Percentiles rank a stretch among this genome's conserved stretches.
phyloP scores from a whole-genome alignment of 352 stramenopile genomes.

The Globisporangium spinosum region DNA sequence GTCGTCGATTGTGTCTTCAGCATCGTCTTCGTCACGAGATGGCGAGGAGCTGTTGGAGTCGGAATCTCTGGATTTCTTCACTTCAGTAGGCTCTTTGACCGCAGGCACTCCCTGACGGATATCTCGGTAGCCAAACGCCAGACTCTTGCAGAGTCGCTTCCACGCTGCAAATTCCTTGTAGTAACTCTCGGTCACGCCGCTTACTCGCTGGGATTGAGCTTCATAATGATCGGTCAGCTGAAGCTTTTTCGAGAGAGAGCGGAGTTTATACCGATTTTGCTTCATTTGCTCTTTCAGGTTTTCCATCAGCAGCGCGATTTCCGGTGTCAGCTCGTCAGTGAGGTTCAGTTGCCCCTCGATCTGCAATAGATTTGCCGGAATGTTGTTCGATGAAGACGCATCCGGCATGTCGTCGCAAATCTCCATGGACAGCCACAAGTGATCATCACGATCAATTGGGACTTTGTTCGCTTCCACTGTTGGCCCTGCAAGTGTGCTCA shows the following conservation, averaged over 20 bases:
- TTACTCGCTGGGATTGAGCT: constrained; percentile 15
- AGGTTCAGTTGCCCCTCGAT: background rate
- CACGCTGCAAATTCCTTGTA: constrained; percentile 75
- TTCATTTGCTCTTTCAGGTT: constrained; percentile 71
- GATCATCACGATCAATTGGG: constrained; percentile 26
- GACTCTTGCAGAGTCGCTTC: constrained; percentile 69
- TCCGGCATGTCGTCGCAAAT: constrained; percentile 19
- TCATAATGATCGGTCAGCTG: constrained; percentile 24
- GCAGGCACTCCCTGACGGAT: constrained; percentile 12
- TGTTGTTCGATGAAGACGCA: background rate
- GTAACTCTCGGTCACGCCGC: constrained; percentile 43
- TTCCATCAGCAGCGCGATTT: constrained; percentile 76
- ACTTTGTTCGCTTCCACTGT: constrained; percentile 45
- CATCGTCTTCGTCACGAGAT: constrained; percentile 25
- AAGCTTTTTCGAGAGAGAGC: constrained; percentile 45
- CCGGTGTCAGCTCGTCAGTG: constrained; percentile 65
- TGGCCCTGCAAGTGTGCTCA: constrained; percentile 44
- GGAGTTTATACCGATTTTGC: constrained; percentile 62
- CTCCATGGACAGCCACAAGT: constrained; percentile 62
- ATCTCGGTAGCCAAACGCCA: constrained; percentile 59
- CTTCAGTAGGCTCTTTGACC: constrained; percentile 5
- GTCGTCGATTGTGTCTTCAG: constrained; percentile 64
- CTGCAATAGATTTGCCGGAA: background rate
- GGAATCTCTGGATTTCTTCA: constrained; percentile 22
- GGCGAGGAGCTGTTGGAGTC: constrained; percentile 19